Evolutionary conservation across 164 flowering plant species (phyloP).

Genomic region (Dillenia turbinata): DNA sequence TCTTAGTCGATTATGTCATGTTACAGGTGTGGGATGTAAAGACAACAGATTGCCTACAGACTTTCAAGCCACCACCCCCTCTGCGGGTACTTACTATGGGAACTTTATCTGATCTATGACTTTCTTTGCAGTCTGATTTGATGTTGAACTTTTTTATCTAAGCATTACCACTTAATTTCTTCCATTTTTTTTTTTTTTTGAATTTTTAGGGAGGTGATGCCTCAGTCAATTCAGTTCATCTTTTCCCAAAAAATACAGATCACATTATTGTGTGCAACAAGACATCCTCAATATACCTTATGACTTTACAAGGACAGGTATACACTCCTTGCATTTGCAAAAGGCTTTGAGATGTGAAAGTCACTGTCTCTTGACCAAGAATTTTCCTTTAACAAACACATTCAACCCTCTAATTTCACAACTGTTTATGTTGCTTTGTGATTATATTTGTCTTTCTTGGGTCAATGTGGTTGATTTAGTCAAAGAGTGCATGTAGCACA

Average conservation of each 20-base stretch:
- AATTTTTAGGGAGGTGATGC: slow-evolving; percentile 92
- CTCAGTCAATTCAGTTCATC: slow-evolving; percentile 89
- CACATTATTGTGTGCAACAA: slow-evolving; percentile 93
- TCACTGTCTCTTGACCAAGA: too few relatives aligned
- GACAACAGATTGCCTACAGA: slow-evolving; percentile 89
- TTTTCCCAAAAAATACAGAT: slow-evolving; percentile 85
- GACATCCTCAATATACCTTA: slow-evolving; percentile 89
- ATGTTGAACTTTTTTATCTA: neutral
- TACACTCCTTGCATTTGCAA: slow-evolving; percentile 3
- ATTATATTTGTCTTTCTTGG: too few relatives aligned
- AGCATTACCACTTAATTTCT: neutral
- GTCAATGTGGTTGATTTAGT: too few relatives aligned
- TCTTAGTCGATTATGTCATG: neutral
- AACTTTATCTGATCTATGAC: slow-evolving; percentile 4
- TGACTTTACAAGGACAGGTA: slow-evolving; percentile 99
- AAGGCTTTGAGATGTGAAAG: neutral
- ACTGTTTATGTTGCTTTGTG: too few relatives aligned
- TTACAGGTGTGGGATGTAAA: slow-evolving; percentile 93
- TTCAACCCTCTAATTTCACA: too few relatives aligned
- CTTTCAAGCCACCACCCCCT: slow-evolving; percentile 98
- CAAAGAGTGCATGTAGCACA: too few relatives aligned
- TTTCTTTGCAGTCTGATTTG: neutral
- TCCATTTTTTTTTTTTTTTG: slow-evolving; percentile 10
- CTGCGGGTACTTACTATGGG: slow-evolving; percentile 50
- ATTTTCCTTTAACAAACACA: too few relatives aligned